phyloP scores from a whole-genome alignment of 1,284 basidiomycete genomes.

The Leccinum glutinopallens region DNA sequence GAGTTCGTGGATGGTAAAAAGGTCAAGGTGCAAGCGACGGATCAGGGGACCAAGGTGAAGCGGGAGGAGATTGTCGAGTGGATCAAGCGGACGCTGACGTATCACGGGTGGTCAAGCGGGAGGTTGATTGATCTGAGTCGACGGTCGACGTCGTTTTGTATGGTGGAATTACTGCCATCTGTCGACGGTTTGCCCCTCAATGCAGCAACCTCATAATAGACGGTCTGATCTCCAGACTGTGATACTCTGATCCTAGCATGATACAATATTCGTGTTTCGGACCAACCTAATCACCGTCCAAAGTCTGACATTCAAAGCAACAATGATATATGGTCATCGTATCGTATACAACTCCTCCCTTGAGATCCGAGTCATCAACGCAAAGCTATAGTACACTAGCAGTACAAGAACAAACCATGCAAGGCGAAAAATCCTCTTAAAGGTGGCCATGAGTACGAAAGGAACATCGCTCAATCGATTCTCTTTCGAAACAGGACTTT shows the following conservation, averaged over 20 bases:
- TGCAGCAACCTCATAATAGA: too few species aligned
- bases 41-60: conserved; percentile 70
- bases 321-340: too few species aligned
- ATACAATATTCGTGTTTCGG: too few species aligned
- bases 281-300: too few species aligned
- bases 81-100: conserved; percentile 56
- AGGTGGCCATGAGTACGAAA: background rate
- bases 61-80: conserved; percentile 72
- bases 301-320: background rate
- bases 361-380: background rate
- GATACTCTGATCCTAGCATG: too few species aligned
- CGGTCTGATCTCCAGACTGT: too few species aligned
- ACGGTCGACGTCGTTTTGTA: background rate
- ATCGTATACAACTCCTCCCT: background rate
- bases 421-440: background rate
- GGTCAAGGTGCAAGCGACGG: conserved; percentile 64
- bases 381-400: background rate
- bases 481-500: conserved; percentile 23
- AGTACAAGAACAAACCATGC: background rate
- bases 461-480: background rate
- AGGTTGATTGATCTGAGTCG: conserved; percentile 32
- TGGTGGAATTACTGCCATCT: background rate
- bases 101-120: conserved; percentile 49
- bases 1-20: conserved; percentile 74
- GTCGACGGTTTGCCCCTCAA: too few species aligned